Evolutionary conservation across 2,329 filamentous ascomycete species (phyloP).

Genomic region (Pseudogymnoascus sp.): DNA sequence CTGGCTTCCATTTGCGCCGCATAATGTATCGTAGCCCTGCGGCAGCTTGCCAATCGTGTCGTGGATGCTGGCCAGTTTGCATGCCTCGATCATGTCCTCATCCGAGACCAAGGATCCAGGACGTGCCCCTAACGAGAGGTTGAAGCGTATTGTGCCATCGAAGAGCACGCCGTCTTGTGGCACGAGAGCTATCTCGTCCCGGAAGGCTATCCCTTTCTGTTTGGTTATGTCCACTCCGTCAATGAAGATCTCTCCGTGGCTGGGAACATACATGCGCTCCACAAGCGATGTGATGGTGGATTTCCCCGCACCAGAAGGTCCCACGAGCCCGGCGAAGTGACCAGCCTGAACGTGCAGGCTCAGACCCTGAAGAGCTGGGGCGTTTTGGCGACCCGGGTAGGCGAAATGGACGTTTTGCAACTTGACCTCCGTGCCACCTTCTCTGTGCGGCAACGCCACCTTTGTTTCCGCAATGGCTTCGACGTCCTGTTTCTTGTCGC

Average conservation of each 20-base stretch:
- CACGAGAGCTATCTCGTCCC: constrained; percentile 56
- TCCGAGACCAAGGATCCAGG: constrained; percentile 38
- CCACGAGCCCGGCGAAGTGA: constrained; percentile 63
- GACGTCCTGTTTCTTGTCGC: constrained; percentile 16
- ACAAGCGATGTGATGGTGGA: constrained; percentile 59
- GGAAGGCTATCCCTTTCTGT: constrained; percentile 54
- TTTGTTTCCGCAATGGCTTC: constrained; percentile 10
- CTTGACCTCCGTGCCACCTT: constrained; percentile 45
- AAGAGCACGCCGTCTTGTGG: constrained; percentile 66
- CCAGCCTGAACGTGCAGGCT: constrained; percentile 49
- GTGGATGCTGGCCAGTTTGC: constrained; percentile 81
- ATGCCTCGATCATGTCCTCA: constrained; percentile 65
- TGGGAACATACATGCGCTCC: constrained; percentile 61
- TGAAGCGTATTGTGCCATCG: constrained; percentile 56
- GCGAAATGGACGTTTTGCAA: constrained; percentile 45
- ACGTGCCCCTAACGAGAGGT: constrained; percentile 54
- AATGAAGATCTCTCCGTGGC: constrained; percentile 52
- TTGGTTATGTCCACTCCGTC: constrained; percentile 49
- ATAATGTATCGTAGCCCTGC: constrained; percentile 80
- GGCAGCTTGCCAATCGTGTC: constrained; percentile 76
- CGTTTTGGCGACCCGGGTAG: constrained; percentile 45
- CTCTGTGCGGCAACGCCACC: constrained; percentile 32
- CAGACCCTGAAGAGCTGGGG: constrained; percentile 50
- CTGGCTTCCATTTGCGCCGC: constrained; percentile 82
- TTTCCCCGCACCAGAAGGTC: constrained; percentile 63